Evolutionary conservation across 257 asterid genomes (phyloP).

Genomic region (Lantana camara): DNA sequence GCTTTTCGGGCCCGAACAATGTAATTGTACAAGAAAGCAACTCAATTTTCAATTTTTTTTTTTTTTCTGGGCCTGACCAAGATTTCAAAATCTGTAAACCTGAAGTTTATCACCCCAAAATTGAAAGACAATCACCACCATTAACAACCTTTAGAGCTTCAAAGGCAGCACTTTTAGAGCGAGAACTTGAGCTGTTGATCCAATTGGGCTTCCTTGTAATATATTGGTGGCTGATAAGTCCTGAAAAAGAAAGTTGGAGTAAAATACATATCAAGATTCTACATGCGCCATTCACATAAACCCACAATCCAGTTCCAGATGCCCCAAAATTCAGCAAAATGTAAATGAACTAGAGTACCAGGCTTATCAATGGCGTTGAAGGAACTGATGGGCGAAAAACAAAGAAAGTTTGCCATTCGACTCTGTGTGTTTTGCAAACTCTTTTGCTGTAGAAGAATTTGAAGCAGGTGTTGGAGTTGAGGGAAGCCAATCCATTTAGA

Average conservation of each 20-base stretch:
- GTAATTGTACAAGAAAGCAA: not conserved
- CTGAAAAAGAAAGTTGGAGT: not conserved
- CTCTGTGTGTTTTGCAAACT: too few relatives aligned
- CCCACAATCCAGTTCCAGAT: too few relatives aligned
- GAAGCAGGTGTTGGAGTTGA: too few relatives aligned
- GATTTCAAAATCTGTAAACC: not conserved
- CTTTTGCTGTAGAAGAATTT: too few relatives aligned
- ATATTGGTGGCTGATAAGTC: slow-evolving; percentile 7
- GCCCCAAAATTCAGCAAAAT: too few relatives aligned
- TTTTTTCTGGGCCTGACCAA: too few relatives aligned
- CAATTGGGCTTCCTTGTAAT: slow-evolving; percentile 5
- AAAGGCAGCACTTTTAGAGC: slow-evolving; percentile 13
- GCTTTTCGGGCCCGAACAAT: too few relatives aligned
- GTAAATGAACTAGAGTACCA: slow-evolving; percentile 29
- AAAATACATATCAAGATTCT: too few relatives aligned
- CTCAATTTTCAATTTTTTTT: too few relatives aligned
- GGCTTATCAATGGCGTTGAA: slow-evolving; percentile 37
- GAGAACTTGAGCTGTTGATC: not conserved
- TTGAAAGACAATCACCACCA: not conserved
- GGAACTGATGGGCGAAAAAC: slow-evolving; percentile 44
- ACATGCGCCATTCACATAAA: too few relatives aligned
- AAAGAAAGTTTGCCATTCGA: slow-evolving; percentile 53
- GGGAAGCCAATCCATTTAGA: too few relatives aligned
- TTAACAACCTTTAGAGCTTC: slow-evolving; percentile 22
- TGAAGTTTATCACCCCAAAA: not conserved